Base-by-base conservation (phyloP, 495 filamentous ascomycete genomes). In the Tuber brumale region DNA sequence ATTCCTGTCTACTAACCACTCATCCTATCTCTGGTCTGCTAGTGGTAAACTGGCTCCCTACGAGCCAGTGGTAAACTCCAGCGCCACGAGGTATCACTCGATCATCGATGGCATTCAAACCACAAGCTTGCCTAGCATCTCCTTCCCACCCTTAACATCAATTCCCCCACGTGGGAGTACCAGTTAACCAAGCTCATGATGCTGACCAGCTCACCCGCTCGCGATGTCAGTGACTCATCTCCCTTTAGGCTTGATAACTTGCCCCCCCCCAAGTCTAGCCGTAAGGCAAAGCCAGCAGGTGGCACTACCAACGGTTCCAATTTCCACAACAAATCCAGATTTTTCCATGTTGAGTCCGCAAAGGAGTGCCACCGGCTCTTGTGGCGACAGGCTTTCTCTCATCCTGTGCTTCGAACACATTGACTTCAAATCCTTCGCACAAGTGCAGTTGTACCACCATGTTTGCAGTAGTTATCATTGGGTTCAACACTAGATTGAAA, bases 371-470 rank as follows among this genome's bases (percentile, higher is more conserved):
- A 45, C 93, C 93, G 1, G 91, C 91, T 21, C 87, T 86, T 86
- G 91, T 93, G 8, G 92, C 92, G 69, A 94, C 88, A 3, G 93
- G 93, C 18, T 91, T 90, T 35, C 93, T 93, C n/a, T n/a, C n/a
- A n/a, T n/a, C n/a, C n/a, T n/a, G 86, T 41, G 92, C 93, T 83
- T 97, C 93, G 0, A 91, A 94, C 27, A 97, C 93, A 84, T 96
- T 97, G 73, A 95, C 91, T 83, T 97, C 93, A 80, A 97, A 97
- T 4, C 93, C 93, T 83, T 97, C 93, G 27, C 91, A 89, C 2
- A 90, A 94, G 12, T 92, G 94, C n/a, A 97, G 88, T 84, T 97
- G 93, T 48, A 95, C 86, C 0, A 89, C 91, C 31, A 94, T 87
- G 74, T 90, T 89, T 3, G 92, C 90, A 70, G 90, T 90, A 51